A percentile compares a stretch with the other conserved stretches of the same genome.
phyloP scores from a whole-genome alignment of 2,329 filamentous ascomycete genomes.

The Clarireedia homoeocarpa region DNA sequence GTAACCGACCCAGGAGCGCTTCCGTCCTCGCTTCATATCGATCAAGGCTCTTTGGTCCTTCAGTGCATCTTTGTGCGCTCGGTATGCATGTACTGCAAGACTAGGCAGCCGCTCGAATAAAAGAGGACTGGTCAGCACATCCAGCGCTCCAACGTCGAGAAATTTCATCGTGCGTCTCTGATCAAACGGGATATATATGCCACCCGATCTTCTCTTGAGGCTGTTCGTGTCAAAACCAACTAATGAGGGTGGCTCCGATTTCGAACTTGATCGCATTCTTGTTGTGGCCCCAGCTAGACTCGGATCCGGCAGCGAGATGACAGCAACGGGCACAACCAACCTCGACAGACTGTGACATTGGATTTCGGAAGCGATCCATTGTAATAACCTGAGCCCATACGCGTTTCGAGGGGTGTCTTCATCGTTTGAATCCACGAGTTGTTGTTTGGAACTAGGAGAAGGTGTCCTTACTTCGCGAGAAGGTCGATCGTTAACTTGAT shows the following conservation, averaged over 20 bases:
- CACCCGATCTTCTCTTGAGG: conserved; percentile 17
- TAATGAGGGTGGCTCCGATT: conserved; percentile 13
- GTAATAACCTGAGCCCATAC: conserved; percentile 40
- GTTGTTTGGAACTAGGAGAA: conserved; percentile 28
- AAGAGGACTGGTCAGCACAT: conserved; percentile 77
- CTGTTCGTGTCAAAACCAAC: background rate
- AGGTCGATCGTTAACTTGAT: conserved; percentile 26
- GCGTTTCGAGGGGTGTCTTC: conserved; percentile 34
- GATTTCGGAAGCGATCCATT: conserved; percentile 40
- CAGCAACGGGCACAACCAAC: conserved; percentile 41
- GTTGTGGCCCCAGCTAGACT: conserved; percentile 12
- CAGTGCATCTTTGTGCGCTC: conserved; percentile 67
- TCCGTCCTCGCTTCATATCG: conserved; percentile 66
- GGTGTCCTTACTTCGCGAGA: conserved; percentile 28
- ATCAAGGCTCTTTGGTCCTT: conserved; percentile 66
- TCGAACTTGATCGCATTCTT: conserved; percentile 16
- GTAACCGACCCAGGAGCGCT: conserved; percentile 86
- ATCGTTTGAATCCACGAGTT: conserved; percentile 34
- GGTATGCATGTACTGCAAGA: conserved; percentile 76
- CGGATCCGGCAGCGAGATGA: conserved; percentile 29
- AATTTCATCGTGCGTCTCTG: conserved; percentile 58
- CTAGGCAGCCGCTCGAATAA: conserved; percentile 65
- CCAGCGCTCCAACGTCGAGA: conserved; percentile 76
- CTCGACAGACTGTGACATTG: conserved; percentile 41
- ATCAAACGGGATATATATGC: conserved; percentile 31